Evolutionary conservation across 2,329 filamentous ascomycete species (phyloP), one percentile per base, ranked within the genome.

Genomic region (Xylogone sp.): DNA sequence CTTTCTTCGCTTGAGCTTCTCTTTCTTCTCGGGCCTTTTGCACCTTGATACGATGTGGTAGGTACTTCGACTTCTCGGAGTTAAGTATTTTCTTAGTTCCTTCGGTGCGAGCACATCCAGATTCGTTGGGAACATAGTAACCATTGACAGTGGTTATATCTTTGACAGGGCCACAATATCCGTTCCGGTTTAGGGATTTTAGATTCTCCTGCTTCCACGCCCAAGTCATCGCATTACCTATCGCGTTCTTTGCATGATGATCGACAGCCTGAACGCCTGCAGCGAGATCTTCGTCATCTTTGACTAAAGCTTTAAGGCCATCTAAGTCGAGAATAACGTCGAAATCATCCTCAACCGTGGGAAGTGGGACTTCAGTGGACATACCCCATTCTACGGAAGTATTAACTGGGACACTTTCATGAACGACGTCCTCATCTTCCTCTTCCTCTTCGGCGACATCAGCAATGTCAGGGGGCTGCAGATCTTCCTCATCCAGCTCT

Each of bases 21-120:
- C 91, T 87, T 69, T 94, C 91, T 69, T 97, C 92, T 48, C 92
- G 84, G 21, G 87, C 90, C 71, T 87, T 94, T 68, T 94, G 89
- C 19, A 99, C 90, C 65, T 95, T 96, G 72, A 99, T 94, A 58
- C 96, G 92, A 75, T 99, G 94, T 42, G 94, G 94, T 7, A 99
- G 79, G 66, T 99, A 99, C 67, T 97, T 96, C 22, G 92, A 96
- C 75, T 99, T 99, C 69, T 99, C 94, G 0, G 90, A 90, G 68
- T 99, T 95, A 56, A 96, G 80, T 51, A 99, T 97, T 75, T 93
- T 96, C 75, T 95, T 93, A 63, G 91, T 85, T 22, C 91, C 92
- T 72, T 99, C 92, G 0, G 94, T 97, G 51, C 94, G 83, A 51
- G 94, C 94, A 60, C 84, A 88, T 29, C 94, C 94, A 9, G 90